Base-by-base conservation (phyloP, 345 rosid genomes). In the Melastoma malabathricum region DNA sequence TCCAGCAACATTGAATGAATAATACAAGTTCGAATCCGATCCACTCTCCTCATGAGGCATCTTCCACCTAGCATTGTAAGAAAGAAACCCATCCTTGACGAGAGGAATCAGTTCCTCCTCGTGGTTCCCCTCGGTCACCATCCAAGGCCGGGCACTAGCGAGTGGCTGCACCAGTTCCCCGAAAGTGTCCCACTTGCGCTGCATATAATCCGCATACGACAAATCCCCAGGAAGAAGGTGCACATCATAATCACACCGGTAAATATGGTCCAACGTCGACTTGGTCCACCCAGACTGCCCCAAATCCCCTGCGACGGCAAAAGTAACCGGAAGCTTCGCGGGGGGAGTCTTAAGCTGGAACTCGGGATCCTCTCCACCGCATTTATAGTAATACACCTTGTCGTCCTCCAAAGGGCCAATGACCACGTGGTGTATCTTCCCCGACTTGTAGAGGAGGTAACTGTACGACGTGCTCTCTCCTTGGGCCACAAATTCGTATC, bases 211-310 rank as follows among this genome's bases (percentile, higher is more conserved):
- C 4, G 97, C 95, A 60, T 92, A 92, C n/a, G 97, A 74, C 57
- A 92, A 88, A 62, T 92, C 97, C 23, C 98, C 97, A 0, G 98
- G 97, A 53, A 92, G 95, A 43, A 92, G 65, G 72, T 92, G 83
- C 39, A 92, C 68, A 23, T 80, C 80, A 34, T 87, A 84, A 45
- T 73, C 72, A 65, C 98, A 92, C 53, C 54, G 67, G 52, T 79
- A 77, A 6, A 92, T 81, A 63, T 92, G 97, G 48, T 76, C 94
- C 13, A 92, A 67, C 3, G 98, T 92, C 15, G 98, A 79, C 60
- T 87, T 77, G 44, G 98, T 92, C 97, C 97, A 92, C 47, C 84
- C 97, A 45, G 94, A 79, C 72, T 87, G 98, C 12, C 98, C 95
- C 59, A 92, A 75, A 81, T 92, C 98, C 51, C 90, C 97, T 15